These are phyloP conservation scores for Mortierella sp. DNA, from an alignment of 371 early-diverging fungal species.

Conservation along the genomic window DNA sequence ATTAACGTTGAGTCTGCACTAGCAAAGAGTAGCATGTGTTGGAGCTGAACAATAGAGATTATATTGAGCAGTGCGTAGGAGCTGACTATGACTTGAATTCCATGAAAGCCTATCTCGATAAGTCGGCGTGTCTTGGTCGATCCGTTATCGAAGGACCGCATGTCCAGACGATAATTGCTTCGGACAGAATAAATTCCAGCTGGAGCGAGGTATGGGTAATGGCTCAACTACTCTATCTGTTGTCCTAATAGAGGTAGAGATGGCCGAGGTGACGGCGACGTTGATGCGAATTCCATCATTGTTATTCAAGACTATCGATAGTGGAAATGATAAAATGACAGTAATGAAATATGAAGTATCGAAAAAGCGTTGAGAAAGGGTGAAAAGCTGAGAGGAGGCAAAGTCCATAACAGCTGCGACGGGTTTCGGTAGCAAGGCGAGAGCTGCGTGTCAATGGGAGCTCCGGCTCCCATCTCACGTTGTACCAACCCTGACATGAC, in stretches of 20 bases:
- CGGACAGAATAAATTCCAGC: constrained; percentile 2
- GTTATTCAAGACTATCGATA: not conserved
- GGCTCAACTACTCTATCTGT: not conserved
- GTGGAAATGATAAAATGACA: not conserved
- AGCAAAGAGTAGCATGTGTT: constrained; percentile 13
- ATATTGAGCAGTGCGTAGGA: constrained; percentile 11
- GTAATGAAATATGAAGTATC: no score
- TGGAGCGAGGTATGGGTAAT: constrained; percentile 16
- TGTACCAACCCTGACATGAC: not conserved
- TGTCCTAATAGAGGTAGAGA: not conserved
- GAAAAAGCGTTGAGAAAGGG: not conserved
- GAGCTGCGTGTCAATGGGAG: not conserved
- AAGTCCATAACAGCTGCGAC: not conserved
- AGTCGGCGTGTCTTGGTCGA: constrained; percentile 3
- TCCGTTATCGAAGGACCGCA: not conserved
- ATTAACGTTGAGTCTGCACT: constrained; percentile 1
- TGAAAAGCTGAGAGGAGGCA: no score
- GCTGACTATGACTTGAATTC: constrained; percentile 12
- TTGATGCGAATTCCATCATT: not conserved
- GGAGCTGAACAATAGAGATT: constrained; percentile 17
- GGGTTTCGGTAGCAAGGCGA: not conserved
- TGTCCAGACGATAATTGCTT: not conserved
- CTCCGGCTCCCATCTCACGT: constrained; percentile 5
- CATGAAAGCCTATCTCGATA: constrained; percentile 19
- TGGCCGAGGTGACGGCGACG: not conserved